Evolutionary conservation across 352 stramenopile species (phyloP).

Genomic region (Globisporangium megalacanthum): DNA sequence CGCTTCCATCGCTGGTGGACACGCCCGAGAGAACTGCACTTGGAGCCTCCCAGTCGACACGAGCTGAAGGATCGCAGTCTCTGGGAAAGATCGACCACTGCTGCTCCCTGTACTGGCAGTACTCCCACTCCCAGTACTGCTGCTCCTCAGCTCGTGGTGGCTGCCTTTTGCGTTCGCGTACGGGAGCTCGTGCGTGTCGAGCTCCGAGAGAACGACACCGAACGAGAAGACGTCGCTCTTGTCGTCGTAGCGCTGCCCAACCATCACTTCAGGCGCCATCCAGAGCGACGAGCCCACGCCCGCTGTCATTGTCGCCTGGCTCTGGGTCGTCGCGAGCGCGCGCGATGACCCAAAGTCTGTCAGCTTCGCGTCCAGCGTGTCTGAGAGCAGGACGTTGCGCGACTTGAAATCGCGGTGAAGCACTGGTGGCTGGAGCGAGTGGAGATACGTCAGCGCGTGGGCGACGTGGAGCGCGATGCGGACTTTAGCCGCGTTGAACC

Average conservation of each 20-base stretch:
- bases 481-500: slow-evolving; percentile 28
- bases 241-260: slow-evolving; percentile 24
- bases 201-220: slow-evolving; percentile 75
- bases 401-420: slow-evolving; percentile 69
- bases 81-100: slow-evolving; percentile 18
- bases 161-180: slow-evolving; percentile 19
- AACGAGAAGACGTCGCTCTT: slow-evolving; percentile 49
- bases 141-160: too few relatives aligned
- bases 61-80: slow-evolving; percentile 24
- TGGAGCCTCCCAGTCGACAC: slow-evolving; percentile 15
- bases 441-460: slow-evolving; percentile 39
- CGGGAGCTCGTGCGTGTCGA: slow-evolving; percentile 49
- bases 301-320: slow-evolving; percentile 25
- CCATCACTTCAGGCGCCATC: slow-evolving; percentile 33
- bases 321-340: neutral
- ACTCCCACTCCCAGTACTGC: too few relatives aligned
- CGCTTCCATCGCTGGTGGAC: slow-evolving; percentile 6
- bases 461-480: slow-evolving; percentile 35
- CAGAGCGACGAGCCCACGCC: slow-evolving; percentile 30
- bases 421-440: slow-evolving; percentile 32
- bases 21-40: slow-evolving; percentile 14
- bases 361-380: slow-evolving; percentile 32
- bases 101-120: slow-evolving; percentile 4
- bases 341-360: slow-evolving; percentile 44
- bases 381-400: slow-evolving; percentile 53